phyloP scores from a whole-genome alignment of 2,329 filamentous ascomycete species.

The Fusarium nodosum region DNA sequence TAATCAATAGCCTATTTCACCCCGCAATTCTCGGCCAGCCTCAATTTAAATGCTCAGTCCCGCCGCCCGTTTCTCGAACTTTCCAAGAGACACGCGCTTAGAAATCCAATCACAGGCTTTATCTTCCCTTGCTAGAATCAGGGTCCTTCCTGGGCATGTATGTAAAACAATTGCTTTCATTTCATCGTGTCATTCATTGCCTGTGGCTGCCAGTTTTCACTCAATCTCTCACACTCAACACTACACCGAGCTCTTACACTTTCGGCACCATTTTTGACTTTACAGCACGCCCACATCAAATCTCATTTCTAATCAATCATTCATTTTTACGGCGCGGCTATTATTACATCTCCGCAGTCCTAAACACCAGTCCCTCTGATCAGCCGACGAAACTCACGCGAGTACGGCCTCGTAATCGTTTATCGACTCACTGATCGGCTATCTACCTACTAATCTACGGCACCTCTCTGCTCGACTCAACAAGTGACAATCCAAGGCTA shows the following conservation, averaged over 20 bases:
- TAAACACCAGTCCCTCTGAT: not conserved
- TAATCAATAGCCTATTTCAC: slow-evolving; percentile 11
- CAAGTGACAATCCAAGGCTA: no score
- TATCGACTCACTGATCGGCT: not conserved
- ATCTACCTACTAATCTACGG: not conserved
- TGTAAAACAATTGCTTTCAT: slow-evolving; percentile 7
- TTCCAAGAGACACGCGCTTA: slow-evolving; percentile 49
- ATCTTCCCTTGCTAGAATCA: slow-evolving; percentile 2
- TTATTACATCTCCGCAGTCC: not conserved
- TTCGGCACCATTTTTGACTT: no score
- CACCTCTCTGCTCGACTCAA: no score
- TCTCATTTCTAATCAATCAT: not conserved
- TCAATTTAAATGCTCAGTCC: slow-evolving; percentile 14
- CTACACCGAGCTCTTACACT: no score
- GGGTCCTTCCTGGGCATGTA: slow-evolving; percentile 24
- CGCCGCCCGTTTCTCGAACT: slow-evolving; percentile 45
- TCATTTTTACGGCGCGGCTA: not conserved
- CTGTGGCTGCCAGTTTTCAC: slow-evolving; percentile 12
- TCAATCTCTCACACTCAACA: not conserved
- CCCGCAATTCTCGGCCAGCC: slow-evolving; percentile 25
- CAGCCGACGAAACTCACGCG: not conserved
- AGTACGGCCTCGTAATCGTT: not conserved
- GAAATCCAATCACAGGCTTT: slow-evolving; percentile 48
- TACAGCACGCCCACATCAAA: no score
- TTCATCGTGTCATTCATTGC: slow-evolving; percentile 7